Base-by-base conservation (phyloP, 768 basidiomycete genomes). In the Suillus tomentosus region DNA sequence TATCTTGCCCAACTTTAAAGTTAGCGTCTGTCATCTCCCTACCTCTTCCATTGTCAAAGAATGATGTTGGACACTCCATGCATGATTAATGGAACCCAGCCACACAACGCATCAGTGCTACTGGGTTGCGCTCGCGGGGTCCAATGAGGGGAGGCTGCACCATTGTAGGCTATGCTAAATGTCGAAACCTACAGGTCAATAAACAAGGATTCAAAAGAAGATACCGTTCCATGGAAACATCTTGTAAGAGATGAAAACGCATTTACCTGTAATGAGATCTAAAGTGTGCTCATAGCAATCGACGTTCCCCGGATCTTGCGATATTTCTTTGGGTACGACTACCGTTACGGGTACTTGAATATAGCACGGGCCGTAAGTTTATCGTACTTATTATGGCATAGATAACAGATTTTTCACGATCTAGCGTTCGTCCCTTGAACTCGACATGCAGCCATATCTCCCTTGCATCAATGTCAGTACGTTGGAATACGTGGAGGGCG, bases 141-240 rank as follows among this genome's bases (percentile, higher is more conserved):
- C 78, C 68, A 80, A 82, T 53, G 84, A 85, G 67, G 84, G 84
- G 65, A 79, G 76, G 60, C 22, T 22, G 22, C 24, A 50, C 13
- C 24, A 2, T 68, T 85, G 15, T 70, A 84, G 62, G 80, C 78
- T 22, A 77, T 80, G 66, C 69, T 83, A 63, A 73, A 76, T 31
- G 74, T 6, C 19, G 36, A 37, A 62, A 19, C 51, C 31, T 31
- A 31, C 31, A 31, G 31, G 31, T 31, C 31, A 31, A 31, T 31
- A 31, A 31, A 31, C 31, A 31, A 31, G 31, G 31, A 31, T 31
- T 31, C 31, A 31, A 31, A 7, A 31, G 31, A 31, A 31, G 36
- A 34, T 61, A 17, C 51, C 67, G 50, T 73, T 42, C 69, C 62
- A 13, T 31, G 24, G 19, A 14, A 56, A 39, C 11, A 2, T 40